Evolutionary conservation across 768 basidiomycete species (phyloP).

Genomic region (Kwoniella shandongensis): DNA sequence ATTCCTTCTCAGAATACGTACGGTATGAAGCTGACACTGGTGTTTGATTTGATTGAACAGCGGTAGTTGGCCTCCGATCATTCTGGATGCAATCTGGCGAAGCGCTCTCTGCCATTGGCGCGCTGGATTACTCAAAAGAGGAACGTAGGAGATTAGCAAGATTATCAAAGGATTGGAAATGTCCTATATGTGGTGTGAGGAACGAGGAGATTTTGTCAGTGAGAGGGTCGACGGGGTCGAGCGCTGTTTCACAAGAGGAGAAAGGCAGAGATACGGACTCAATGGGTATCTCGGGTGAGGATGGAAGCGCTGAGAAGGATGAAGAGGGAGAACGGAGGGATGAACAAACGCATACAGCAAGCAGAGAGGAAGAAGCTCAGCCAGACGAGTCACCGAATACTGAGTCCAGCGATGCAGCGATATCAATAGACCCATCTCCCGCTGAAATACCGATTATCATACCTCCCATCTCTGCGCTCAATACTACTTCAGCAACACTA

Average conservation of each 20-base stretch:
- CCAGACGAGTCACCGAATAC: too few species aligned
- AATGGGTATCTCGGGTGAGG: background rate
- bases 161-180: conserved; percentile 46
- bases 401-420: too few species aligned
- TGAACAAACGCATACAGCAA: background rate
- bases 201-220: conserved; percentile 28
- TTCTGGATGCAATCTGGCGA: conserved; percentile 54
- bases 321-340: background rate
- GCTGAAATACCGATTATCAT: conserved; percentile 6
- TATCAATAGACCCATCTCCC: conserved; percentile 10
- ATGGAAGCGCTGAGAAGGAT: background rate
- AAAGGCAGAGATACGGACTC: too few species aligned
- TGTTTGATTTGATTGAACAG: conserved; percentile 20
- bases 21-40: too few species aligned
- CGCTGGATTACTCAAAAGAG: conserved; percentile 46
- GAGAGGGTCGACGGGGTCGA: background rate
- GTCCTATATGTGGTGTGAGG: conserved; percentile 34
- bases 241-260: background rate
- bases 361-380: background rate
- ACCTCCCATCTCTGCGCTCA: too few species aligned
- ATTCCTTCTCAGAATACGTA: too few species aligned
- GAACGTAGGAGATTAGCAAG: conserved; percentile 50
- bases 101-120: conserved; percentile 49
- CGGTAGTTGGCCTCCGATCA: conserved; percentile 52
- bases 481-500: too few species aligned